Conservation (phyloP, 345 rosid species). For the Geranium rotundifolium region DNA sequence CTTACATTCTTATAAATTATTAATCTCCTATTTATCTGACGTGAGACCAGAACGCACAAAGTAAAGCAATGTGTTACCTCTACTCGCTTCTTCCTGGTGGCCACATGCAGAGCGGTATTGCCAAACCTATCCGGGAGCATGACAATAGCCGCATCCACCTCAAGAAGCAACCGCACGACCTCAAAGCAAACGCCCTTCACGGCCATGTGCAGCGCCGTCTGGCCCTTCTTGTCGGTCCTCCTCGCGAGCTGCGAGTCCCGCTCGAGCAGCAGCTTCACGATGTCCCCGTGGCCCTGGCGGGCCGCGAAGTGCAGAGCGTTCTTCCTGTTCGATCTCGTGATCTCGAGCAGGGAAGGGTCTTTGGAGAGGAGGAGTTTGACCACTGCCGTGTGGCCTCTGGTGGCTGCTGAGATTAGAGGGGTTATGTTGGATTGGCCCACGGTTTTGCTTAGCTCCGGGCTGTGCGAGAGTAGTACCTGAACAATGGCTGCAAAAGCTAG, state of each 20-base stretch:
- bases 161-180: slow-evolving; percentile 14
- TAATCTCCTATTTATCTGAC: too few species aligned
- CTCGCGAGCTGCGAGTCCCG: slow-evolving; percentile 16
- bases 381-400: slow-evolving; percentile 54
- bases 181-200: slow-evolving; percentile 19
- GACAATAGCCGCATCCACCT: slow-evolving; percentile 18
- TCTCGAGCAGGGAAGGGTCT: slow-evolving; percentile 53
- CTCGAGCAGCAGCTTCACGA: slow-evolving; percentile 17
- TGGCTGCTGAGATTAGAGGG: slow-evolving; percentile 79
- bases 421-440: slow-evolving; percentile 75
- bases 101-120: slow-evolving; percentile 17
- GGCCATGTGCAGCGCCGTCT: slow-evolving; percentile 22
- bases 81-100: slow-evolving; percentile 17
- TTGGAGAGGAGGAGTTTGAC: slow-evolving; percentile 50
- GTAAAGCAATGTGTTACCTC: slow-evolving; percentile 6
- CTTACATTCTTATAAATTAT: too few species aligned
- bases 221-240: slow-evolving; percentile 21
- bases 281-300: slow-evolving; percentile 18
- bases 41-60: too few species aligned
- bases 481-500: slow-evolving; percentile 52
- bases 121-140: slow-evolving; percentile 18
- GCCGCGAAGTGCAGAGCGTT: slow-evolving; percentile 23
- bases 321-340: slow-evolving; percentile 64
- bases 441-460: slow-evolving; percentile 52
- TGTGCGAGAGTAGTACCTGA: slow-evolving; percentile 52